Conservation (phyloP, 202 grass and related monocot genomes). For the Zizania palustris region DNA sequence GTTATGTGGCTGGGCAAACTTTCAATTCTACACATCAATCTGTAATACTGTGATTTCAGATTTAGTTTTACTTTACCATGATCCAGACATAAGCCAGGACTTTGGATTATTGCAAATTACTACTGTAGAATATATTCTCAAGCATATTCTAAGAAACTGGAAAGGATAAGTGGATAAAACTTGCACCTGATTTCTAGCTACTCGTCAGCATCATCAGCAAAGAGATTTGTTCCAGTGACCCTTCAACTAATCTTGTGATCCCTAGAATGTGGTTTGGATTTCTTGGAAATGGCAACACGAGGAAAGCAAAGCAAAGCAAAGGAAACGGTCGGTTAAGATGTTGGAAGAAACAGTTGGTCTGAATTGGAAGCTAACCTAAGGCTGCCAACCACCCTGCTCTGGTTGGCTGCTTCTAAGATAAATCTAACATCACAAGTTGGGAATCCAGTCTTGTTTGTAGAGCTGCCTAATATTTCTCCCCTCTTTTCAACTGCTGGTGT, state of each 20-base stretch:
- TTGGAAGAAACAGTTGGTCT: constrained; percentile 30
- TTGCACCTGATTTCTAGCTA: constrained; percentile 3
- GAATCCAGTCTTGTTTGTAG: constrained; percentile 10
- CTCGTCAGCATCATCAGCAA: constrained; percentile 4
- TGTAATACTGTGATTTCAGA: background rate
- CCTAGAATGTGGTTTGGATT: constrained; percentile 12
- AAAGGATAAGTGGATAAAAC: no score
- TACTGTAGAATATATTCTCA: constrained; percentile 1
- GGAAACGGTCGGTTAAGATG: constrained; percentile 26
- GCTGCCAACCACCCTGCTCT: constrained; percentile 47
- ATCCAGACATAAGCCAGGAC: background rate
- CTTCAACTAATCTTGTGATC: constrained; percentile 24
- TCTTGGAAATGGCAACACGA: constrained; percentile 22
- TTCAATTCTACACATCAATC: background rate
- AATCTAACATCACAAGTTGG: constrained; percentile 37
- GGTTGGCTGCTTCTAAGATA: constrained; percentile 40
- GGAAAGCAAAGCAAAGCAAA: constrained; percentile 6
- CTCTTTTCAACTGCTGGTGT: constrained; percentile 41
- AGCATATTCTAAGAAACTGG: constrained; percentile 33
- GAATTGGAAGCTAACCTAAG: constrained; percentile 51
- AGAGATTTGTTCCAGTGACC: constrained; percentile 28
- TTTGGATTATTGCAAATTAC: background rate
- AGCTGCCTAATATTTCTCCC: constrained; percentile 46
- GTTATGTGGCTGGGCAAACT: background rate
- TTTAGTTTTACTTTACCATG: constrained; percentile 9